Base-by-base conservation (phyloP, 202 grass and related monocot species). In the Cymbopogon flexuosus region DNA sequence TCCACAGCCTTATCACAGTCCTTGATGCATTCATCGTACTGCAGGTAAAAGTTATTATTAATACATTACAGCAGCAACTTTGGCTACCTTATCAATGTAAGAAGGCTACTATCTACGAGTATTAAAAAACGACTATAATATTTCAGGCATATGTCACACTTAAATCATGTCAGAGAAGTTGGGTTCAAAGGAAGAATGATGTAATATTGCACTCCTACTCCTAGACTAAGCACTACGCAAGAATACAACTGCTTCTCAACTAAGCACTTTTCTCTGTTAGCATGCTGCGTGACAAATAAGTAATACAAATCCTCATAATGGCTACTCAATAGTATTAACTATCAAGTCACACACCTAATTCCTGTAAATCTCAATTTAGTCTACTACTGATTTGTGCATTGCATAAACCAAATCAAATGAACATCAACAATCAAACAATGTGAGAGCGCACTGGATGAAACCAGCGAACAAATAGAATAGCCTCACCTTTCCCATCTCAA, bases 1-100 rank as follows among this genome's bases (percentile, higher is more conserved):
- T 99, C 96, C 56, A 99, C 96, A 64, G 96, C 96, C 74, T 91
- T 91, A 84, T 99, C 90, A n/a, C 96, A 99, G 78, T 99, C 96
- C 73, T 93, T 88, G 80, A 96, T 96, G 71, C 96, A 99, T 75
- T 99, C 96, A 82, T 95, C 87, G 9, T 91, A 90, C 96, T 99
- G 78, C 33, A 75, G 70, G 40, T 15, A 79, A 12, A 54, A 68
- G 70, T 2, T 19, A 5, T 76, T 63, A 43, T 72, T 62, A 51
- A 15, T 33, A 39, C 14, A 79, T 75, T 30, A 39, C 77, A 34
- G 67, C 1, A 7, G 59, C 45, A 45, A 34, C 6, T 72, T 77
- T 72, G 15, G 14, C 77, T 19, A 30, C 52, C 31, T n/a, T n/a
- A n/a, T n/a, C 63, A 10, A 72, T 18, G 11, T 31, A 18, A 12